Conservation (phyloP, 2,329 filamentous ascomycete genomes). For the Diaporthe vaccinii region DNA sequence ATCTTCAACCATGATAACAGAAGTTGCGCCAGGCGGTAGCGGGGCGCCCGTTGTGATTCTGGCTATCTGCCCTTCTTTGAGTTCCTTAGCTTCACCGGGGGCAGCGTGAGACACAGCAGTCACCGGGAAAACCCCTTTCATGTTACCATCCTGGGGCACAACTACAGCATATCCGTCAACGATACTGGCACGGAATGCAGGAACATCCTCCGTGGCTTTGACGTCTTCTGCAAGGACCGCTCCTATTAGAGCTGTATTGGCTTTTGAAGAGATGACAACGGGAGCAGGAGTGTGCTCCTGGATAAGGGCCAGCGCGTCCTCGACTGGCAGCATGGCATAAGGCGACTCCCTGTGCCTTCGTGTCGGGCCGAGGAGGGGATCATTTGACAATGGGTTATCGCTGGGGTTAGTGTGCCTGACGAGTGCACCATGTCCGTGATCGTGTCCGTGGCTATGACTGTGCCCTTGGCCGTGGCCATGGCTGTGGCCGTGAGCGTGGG, state of each 20-base stretch:
- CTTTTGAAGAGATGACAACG: constrained; percentile 67
- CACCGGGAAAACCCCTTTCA: constrained; percentile 88
- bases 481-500: constrained; percentile 44
- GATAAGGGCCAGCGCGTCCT: constrained; percentile 82
- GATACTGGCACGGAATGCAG: constrained; percentile 94
- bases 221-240: constrained; percentile 88
- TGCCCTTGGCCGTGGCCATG: constrained; percentile 62
- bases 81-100: constrained; percentile 72
- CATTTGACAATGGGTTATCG: constrained; percentile 70
- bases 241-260: constrained; percentile 78
- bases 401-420: constrained; percentile 80
- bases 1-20: constrained; percentile 98
- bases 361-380: constrained; percentile 72
- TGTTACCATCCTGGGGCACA: constrained; percentile 70
- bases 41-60: constrained; percentile 96
- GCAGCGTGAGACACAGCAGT: constrained; percentile 88
- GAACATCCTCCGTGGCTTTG: constrained; percentile 83
- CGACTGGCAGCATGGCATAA: constrained; percentile 90
- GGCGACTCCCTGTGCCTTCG: constrained; percentile 86
- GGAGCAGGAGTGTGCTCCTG: constrained; percentile 78
- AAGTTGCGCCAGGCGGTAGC: constrained; percentile 86
- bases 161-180: constrained; percentile 96
- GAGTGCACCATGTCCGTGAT: constrained; percentile 73
- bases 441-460: constrained; percentile 69
- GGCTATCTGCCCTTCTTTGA: constrained; percentile 83